These are phyloP conservation scores for Chaetomium fimeti DNA, from an alignment of 495 filamentous ascomycete species.

Conservation along the genomic window DNA sequence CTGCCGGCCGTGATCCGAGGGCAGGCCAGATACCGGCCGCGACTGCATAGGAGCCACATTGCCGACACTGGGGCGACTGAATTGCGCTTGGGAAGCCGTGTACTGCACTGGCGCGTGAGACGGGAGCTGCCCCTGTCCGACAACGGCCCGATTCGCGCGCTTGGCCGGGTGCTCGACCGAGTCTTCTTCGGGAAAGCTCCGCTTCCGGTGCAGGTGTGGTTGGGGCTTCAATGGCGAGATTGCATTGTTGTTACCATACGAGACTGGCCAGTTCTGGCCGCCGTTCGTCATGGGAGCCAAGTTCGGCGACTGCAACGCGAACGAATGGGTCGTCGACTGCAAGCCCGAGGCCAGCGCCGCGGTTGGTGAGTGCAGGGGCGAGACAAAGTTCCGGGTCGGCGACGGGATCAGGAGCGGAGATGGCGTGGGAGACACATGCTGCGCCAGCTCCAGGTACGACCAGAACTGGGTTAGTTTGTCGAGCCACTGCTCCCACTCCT, in stretches of 20 bases:
- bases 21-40: background rate
- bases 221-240: slow-evolving; percentile 56
- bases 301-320: slow-evolving; percentile 35
- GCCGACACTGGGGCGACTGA: slow-evolving; percentile 36
- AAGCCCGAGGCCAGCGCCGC: slow-evolving; percentile 39
- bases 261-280: slow-evolving; percentile 36
- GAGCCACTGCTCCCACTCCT: slow-evolving; percentile 89
- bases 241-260: slow-evolving; percentile 40
- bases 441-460: slow-evolving; percentile 67
- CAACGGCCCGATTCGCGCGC: slow-evolving; percentile 47
- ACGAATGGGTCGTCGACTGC: slow-evolving; percentile 29
- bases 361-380: slow-evolving; percentile 51
- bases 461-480: slow-evolving; percentile 72
- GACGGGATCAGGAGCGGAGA: slow-evolving; percentile 42
- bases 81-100: slow-evolving; percentile 37
- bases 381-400: slow-evolving; percentile 37
- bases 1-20: slow-evolving; percentile 35
- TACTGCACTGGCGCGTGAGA: slow-evolving; percentile 23
- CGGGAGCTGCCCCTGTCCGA: slow-evolving; percentile 21
- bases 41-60: slow-evolving; percentile 32
- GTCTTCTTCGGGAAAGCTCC: slow-evolving; percentile 64
- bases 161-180: slow-evolving; percentile 67
- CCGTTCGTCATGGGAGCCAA: slow-evolving; percentile 21
- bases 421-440: slow-evolving; percentile 37
- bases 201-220: slow-evolving; percentile 57